phyloP scores from a whole-genome alignment of 345 rosid species.

The Citrus medica region DNA sequence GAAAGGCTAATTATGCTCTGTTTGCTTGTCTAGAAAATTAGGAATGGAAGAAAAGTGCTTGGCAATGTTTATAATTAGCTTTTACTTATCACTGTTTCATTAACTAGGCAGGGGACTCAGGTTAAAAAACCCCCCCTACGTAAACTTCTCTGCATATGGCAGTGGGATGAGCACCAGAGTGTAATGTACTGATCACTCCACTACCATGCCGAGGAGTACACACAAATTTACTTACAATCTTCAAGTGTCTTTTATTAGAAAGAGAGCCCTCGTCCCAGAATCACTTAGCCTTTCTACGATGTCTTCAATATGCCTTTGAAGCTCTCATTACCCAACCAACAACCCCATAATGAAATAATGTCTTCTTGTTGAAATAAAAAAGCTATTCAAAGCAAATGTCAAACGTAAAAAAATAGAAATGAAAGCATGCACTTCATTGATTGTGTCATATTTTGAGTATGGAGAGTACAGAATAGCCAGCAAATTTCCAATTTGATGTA shows the following conservation, averaged over 20 bases:
- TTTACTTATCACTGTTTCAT: neutral
- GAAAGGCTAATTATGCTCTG: neutral
- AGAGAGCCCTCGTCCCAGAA: neutral
- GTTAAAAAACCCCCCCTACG: neutral
- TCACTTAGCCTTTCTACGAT: neutral
- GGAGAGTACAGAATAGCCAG: neutral
- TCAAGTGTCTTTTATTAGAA: neutral
- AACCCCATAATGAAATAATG: neutral
- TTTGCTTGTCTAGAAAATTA: neutral
- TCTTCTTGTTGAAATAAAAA: slow-evolving; percentile 1
- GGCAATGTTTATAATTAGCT: neutral
- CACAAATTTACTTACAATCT: neutral
- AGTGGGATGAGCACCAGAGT: neutral
- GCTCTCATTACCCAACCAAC: neutral
- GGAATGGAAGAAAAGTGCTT: neutral
- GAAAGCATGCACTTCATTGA: neutral
- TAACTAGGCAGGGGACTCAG: neutral
- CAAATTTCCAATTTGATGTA: neutral
- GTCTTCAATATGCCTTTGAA: neutral
- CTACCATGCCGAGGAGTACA: too few relatives aligned
- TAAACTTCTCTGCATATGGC: neutral
- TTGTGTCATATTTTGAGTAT: neutral
- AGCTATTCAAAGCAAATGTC: neutral
- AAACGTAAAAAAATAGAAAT: neutral
- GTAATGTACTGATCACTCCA: neutral